These are phyloP conservation scores for Cavenderia fasciculata DNA, from an alignment of 78 protist genomes.

Conservation along the genomic window DNA sequence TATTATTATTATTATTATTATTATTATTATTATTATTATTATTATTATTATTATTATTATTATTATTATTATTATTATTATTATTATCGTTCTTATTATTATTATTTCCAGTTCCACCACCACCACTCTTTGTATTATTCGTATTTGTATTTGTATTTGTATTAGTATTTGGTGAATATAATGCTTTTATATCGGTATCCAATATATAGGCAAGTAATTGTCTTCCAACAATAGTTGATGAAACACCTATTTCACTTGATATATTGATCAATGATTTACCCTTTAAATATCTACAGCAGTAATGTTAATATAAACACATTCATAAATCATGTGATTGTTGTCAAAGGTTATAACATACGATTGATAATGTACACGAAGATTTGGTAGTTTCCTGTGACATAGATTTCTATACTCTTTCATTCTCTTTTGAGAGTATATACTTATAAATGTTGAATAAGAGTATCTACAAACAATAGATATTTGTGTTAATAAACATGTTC, in stretches of 20 bases:
- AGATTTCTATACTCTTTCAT: background rate
- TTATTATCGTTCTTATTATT: background rate
- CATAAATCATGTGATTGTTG: background rate
- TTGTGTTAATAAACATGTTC: background rate
- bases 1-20: conserved; percentile 8
- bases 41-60: conserved; percentile 7
- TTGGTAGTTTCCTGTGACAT: conserved; percentile 36
- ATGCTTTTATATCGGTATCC: background rate
- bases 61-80: conserved; percentile 3
- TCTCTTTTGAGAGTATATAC: conserved; percentile 54
- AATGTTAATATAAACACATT: too few relatives aligned
- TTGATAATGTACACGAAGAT: conserved; percentile 1
- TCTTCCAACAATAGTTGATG: conserved; percentile 8
- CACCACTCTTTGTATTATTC: too few relatives aligned
- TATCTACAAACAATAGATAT: background rate
- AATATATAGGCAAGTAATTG: conserved; percentile 22
- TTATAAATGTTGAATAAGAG: conserved; percentile 43
- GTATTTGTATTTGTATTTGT: background rate
- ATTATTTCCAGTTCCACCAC: too few relatives aligned
- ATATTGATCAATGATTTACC: conserved; percentile 25
- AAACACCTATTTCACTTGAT: conserved; percentile 1
- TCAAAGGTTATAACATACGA: background rate
- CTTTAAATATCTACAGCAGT: background rate
- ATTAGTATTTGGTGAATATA: background rate
- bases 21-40: conserved; percentile 13